Evolutionary conservation across 1,139 yeast species (phyloP).

Genomic region (Nadsonia commutata): DNA sequence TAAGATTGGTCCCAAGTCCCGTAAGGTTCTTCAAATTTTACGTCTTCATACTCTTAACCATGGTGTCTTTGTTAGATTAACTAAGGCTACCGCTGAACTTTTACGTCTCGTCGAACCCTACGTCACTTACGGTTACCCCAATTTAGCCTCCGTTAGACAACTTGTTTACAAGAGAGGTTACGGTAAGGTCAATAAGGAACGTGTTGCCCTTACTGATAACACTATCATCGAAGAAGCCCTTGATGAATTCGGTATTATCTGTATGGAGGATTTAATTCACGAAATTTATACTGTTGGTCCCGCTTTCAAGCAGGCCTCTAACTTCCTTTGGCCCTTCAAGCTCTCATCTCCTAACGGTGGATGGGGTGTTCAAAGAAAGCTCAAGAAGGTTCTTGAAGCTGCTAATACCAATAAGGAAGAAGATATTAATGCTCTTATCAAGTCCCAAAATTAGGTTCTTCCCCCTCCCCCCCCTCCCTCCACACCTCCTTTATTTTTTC

Average conservation of each 20-base stretch:
- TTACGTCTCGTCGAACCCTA: conserved; percentile 97
- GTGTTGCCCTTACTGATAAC: conserved; percentile 83
- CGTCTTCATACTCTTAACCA: conserved; percentile 98
- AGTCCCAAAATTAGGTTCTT: conserved; percentile 33
- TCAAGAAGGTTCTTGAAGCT: conserved; percentile 99
- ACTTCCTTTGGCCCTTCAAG: conserved; percentile 99
- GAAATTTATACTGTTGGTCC: conserved; percentile 99
- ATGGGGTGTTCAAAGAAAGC: conserved; percentile 98
- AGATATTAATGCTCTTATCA: conserved; percentile 94
- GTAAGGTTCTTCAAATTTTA: conserved; percentile 97
- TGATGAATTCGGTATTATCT: conserved; percentile 94
- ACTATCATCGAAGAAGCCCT: conserved; percentile 84
- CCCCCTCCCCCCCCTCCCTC: background rate
- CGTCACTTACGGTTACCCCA: conserved; percentile 99
- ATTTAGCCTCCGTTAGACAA: conserved; percentile 88
- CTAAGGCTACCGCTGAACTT: conserved; percentile 97
- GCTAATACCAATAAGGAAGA: conserved; percentile 99
- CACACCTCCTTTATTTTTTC: conserved; percentile 2
- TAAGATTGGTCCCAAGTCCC: conserved; percentile 99
- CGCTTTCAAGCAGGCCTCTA: conserved; percentile 99
- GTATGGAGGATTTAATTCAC: conserved; percentile 96
- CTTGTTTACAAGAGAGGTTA: conserved; percentile 99
- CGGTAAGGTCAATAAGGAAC: conserved; percentile 99
- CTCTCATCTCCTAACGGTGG: conserved; percentile 99
- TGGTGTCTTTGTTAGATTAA: conserved; percentile 95